phyloP scores from a whole-genome alignment of 2,329 filamentous ascomycete species.

The Arthrobotrys entomopaga region DNA sequence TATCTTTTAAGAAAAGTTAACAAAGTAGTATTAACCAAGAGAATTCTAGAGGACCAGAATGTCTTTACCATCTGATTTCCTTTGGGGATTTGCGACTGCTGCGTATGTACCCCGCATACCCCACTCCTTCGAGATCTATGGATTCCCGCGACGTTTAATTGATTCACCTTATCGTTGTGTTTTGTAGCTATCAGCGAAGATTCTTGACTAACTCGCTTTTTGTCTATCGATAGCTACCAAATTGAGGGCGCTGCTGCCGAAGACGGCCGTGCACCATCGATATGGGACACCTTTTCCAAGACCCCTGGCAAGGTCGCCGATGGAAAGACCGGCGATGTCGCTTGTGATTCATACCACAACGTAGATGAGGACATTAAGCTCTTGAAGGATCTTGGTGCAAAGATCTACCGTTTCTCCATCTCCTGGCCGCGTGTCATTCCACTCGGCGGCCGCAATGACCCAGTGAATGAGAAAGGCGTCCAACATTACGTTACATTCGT shows the following conservation, averaged over 20 bases:
- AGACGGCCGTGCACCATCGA: conserved; percentile 82
- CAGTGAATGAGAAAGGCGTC: conserved; percentile 80
- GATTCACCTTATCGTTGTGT: neutral
- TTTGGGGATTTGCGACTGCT: conserved; percentile 83
- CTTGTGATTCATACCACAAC: conserved; percentile 88
- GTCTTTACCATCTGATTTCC: conserved; percentile 73
- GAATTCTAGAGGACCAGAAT: conserved; percentile 55
- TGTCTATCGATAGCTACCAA: conserved; percentile 73
- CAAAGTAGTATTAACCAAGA: conserved; percentile 29
- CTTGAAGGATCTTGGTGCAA: conserved; percentile 77
- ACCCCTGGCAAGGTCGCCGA: conserved; percentile 85
- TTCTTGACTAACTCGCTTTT: no score
- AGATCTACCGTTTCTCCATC: conserved; percentile 83
- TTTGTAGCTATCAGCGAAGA: no score
- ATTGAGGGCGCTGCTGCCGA: conserved; percentile 80
- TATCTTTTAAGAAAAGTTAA: conserved; percentile 8
- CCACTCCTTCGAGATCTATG: neutral
- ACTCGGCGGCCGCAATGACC: conserved; percentile 82
- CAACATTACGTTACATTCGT: conserved; percentile 82
- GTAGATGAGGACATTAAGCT: conserved; percentile 80
- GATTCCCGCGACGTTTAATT: neutral
- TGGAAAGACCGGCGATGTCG: conserved; percentile 76
- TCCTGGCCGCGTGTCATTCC: conserved; percentile 88
- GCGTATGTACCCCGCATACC: conserved; percentile 66
- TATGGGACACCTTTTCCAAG: conserved; percentile 90